Evolutionary conservation across 257 asterid genomes (phyloP).

Genomic region (Datura wrightii): DNA sequence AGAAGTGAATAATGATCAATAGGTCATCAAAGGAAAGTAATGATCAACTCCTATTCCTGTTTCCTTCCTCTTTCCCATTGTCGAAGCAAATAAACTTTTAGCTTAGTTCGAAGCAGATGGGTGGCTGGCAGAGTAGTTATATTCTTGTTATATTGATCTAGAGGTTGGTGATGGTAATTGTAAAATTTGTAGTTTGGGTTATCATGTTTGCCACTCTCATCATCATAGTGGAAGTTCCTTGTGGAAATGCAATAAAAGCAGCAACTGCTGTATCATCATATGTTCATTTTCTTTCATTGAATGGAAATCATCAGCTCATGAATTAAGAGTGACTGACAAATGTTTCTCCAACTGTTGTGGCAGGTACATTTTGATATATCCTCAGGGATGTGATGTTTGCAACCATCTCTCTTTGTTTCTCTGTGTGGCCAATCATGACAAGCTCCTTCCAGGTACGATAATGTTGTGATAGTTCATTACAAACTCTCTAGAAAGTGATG

Average conservation of each 20-base stretch:
- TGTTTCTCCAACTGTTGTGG: slow-evolving; percentile 39
- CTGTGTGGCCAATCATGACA: slow-evolving; percentile 96
- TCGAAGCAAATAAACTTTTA: not conserved
- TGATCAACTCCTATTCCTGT: slow-evolving; percentile 9
- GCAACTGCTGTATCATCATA: not conserved
- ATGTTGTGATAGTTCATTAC: not conserved
- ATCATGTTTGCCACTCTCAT: not conserved
- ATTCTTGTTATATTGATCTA: slow-evolving; percentile 22
- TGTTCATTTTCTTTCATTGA: not conserved
- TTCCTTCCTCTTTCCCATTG: slow-evolving; percentile 8
- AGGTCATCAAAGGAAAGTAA: not conserved
- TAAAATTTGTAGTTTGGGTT: slow-evolving; percentile 19
- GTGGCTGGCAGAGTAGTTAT: not conserved
- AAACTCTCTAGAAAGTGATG: slow-evolving; percentile 1
- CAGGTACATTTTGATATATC: slow-evolving; percentile 95
- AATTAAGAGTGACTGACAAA: not conserved
- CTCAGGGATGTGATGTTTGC: slow-evolving; percentile 97
- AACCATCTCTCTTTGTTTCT: slow-evolving; percentile 96
- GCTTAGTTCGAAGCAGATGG: slow-evolving; percentile 7
- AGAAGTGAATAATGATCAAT: slow-evolving; percentile 14
- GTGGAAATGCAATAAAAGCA: not conserved
- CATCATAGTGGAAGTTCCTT: slow-evolving; percentile 12
- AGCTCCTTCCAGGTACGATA: slow-evolving; percentile 86
- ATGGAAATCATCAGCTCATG: not conserved
- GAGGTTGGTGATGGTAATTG: slow-evolving; percentile 23